These are phyloP conservation scores for Papiliotrema terrestris DNA, from an alignment of 1,284 basidiomycete species.

Conservation along the genomic window DNA sequence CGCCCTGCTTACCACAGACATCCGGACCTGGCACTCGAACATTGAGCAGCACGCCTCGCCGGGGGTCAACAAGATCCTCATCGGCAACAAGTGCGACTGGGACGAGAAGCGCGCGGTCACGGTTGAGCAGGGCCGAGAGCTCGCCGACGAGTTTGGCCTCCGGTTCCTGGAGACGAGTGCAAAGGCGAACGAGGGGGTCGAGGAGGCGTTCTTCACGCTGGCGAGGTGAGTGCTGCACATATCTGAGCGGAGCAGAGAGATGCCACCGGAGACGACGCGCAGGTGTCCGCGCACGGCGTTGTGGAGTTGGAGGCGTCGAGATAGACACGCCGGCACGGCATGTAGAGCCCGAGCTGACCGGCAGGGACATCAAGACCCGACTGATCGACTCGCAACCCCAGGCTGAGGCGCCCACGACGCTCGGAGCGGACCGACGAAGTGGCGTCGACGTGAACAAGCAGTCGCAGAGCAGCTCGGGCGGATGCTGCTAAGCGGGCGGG, in stretches of 20 bases:
- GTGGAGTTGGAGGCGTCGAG: too few relatives aligned
- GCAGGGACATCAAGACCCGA: constrained; percentile 91
- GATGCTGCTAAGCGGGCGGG: constrained; percentile 39
- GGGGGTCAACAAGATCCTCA: constrained; percentile 97
- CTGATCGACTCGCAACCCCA: constrained; percentile 92
- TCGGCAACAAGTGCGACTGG: constrained; percentile 99
- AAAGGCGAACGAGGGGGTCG: constrained; percentile 95
- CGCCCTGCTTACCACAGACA: constrained; percentile 61
- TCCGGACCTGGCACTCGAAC: constrained; percentile 97
- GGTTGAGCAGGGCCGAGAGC: constrained; percentile 61
- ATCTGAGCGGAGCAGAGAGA: too few relatives aligned
- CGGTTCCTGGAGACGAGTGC: constrained; percentile 98
- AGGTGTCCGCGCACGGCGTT: too few relatives aligned
- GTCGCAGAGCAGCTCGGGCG: constrained; percentile 21
- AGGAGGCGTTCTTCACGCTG: constrained; percentile 97
- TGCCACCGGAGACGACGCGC: too few relatives aligned
- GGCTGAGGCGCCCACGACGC: constrained; percentile 45
- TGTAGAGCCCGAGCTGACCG: background rate
- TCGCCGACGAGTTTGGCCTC: constrained; percentile 81
- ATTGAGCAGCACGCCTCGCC: constrained; percentile 99
- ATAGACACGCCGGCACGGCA: too few relatives aligned
- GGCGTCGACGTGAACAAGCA: constrained; percentile 41
- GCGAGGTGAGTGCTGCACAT: constrained; percentile 65
- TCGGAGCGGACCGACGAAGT: constrained; percentile 33
- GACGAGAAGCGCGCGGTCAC: constrained; percentile 91